Conservation (phyloP, 2,329 filamentous ascomycete genomes). For the Phyllosticta paracitricarpa region DNA sequence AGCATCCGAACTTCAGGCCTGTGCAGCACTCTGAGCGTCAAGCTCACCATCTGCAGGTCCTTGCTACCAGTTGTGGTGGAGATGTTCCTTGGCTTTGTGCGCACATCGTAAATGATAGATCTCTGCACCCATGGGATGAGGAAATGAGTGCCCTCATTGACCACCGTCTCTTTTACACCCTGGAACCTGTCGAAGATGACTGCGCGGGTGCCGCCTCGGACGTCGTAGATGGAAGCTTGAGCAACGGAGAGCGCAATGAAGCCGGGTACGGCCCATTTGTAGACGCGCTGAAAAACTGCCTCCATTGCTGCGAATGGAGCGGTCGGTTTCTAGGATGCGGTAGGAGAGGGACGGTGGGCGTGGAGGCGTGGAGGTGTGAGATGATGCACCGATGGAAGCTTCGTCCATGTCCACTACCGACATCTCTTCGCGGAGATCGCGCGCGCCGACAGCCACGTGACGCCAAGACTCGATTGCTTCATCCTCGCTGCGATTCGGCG, state of each 20-base stretch:
- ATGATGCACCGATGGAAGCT: not conserved
- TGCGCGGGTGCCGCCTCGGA: slow-evolving; percentile 85
- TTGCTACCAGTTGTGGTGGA: slow-evolving; percentile 96
- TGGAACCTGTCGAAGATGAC: slow-evolving; percentile 94
- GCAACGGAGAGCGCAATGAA: slow-evolving; percentile 57
- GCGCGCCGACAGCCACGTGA: slow-evolving; percentile 5
- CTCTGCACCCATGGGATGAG: slow-evolving; percentile 91
- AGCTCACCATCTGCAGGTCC: slow-evolving; percentile 98
- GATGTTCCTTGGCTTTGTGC: slow-evolving; percentile 95
- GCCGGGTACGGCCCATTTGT: slow-evolving; percentile 62
- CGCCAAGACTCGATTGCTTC: slow-evolving; percentile 9
- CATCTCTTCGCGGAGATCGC: slow-evolving; percentile 8
- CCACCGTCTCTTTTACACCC: slow-evolving; percentile 84
- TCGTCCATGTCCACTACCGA: not conserved
- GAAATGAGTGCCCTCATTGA: slow-evolving; percentile 96
- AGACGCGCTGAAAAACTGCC: slow-evolving; percentile 42
- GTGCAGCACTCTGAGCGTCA: slow-evolving; percentile 92
- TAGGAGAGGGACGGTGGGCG: not conserved
- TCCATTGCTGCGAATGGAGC: slow-evolving; percentile 1
- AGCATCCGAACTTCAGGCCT: slow-evolving; percentile 84
- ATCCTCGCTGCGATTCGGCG: slow-evolving; percentile 5
- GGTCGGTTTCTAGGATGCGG: not conserved
- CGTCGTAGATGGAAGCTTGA: slow-evolving; percentile 87
- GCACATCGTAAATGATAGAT: slow-evolving; percentile 91
- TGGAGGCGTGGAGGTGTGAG: not conserved